Conservation (phyloP, 306 rosid genomes). For the Myrica gale region DNA sequence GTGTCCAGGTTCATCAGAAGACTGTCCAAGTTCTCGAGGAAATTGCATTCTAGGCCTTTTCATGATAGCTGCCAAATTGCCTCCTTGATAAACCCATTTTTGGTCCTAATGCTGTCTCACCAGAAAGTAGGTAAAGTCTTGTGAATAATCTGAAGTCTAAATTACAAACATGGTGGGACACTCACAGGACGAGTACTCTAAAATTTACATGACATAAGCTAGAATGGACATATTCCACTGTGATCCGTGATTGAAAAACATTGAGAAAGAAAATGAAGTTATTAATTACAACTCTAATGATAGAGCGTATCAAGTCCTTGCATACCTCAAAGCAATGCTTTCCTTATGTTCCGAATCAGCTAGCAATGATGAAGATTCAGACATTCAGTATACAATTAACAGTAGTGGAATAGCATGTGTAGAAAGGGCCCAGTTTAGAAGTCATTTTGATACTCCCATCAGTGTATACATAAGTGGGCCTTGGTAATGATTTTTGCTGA, state of each 20-base stretch:
- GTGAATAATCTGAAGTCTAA: neutral
- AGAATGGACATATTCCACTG: neutral
- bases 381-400: conserved; percentile 34
- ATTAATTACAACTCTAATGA: conserved; percentile 35
- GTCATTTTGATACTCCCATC: conserved; percentile 27
- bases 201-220: neutral
- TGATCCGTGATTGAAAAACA: neutral
- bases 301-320: conserved; percentile 32
- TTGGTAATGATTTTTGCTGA: conserved; percentile 47
- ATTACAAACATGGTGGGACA: neutral
- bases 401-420: conserved; percentile 47
- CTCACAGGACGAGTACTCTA: neutral
- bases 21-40: conserved; percentile 83
- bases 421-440: conserved; percentile 36
- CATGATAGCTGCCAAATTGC: neutral
- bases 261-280: neutral
- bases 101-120: neutral
- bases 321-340: conserved; percentile 33
- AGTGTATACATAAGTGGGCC: conserved; percentile 43
- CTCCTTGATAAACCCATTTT: neutral
- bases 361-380: conserved; percentile 46
- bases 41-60: conserved; percentile 57
- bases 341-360: conserved; percentile 42
- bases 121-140: conserved; percentile 7
- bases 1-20: conserved; percentile 79